Percentiles rank a stretch among this genome's conserved stretches.
Conservation (phyloP, 805 yeast genomes). For the Pichia membranifaciens region DNA sequence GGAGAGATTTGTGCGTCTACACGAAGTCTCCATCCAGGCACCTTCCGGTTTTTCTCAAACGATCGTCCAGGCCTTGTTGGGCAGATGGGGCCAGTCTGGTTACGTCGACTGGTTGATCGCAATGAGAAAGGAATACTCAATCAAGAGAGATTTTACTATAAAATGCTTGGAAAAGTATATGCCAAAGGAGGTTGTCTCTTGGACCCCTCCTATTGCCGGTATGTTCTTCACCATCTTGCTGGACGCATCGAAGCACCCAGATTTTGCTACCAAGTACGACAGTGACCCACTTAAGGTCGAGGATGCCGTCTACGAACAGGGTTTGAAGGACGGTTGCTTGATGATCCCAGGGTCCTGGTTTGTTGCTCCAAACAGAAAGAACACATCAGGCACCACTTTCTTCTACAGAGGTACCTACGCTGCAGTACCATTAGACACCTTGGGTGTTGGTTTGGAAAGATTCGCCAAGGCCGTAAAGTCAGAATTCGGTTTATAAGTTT, state of each 20-base stretch:
- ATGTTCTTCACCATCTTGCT: conserved; percentile 75
- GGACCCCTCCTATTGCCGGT: conserved; percentile 70
- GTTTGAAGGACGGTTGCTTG: conserved; percentile 54
- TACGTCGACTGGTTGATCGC: conserved; percentile 87
- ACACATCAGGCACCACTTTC: conserved; percentile 40
- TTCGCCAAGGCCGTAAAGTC: conserved; percentile 57
- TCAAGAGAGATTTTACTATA: conserved; percentile 81
- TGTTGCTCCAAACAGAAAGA: conserved; percentile 45
- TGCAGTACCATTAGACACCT: conserved; percentile 66
- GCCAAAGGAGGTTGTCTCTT: conserved; percentile 39
- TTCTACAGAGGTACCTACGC: conserved; percentile 89
- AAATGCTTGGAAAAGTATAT: conserved; percentile 62
- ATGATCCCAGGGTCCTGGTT: conserved; percentile 87
- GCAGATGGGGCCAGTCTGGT: conserved; percentile 87
- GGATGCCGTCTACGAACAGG: conserved; percentile 53
- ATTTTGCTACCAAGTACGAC: conserved; percentile 49
- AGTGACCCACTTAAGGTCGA: conserved; percentile 63
- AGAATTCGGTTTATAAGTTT: conserved; percentile 41
- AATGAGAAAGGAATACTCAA: conserved; percentile 73
- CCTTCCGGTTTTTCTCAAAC: conserved; percentile 80
- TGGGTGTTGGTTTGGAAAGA: conserved; percentile 57
- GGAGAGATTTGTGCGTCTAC: conserved; percentile 62
- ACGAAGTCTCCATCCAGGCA: conserved; percentile 76
- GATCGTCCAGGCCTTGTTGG: conserved; percentile 60
- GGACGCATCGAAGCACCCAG: conserved; percentile 78